Conservation (phyloP, 306 rosid genomes). For the Abrus pulchellus region DNA sequence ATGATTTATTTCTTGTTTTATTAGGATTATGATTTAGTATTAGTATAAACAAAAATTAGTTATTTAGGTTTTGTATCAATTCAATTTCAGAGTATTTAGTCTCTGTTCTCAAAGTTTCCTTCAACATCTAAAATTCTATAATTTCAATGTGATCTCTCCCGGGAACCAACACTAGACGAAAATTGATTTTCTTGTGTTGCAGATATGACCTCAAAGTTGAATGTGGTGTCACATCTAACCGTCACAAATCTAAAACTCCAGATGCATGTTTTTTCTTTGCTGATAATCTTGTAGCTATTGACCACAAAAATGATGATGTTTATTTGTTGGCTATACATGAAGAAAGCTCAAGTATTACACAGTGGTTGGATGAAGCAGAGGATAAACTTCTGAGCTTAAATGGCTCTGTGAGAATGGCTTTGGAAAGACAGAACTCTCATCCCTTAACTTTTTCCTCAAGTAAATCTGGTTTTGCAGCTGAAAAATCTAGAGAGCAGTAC, state of each 20-base stretch:
- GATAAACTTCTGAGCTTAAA: conserved; percentile 72
- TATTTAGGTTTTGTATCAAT: neutral
- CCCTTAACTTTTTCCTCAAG: conserved; percentile 45
- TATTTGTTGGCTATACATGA: conserved; percentile 77
- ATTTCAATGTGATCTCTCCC: conserved; percentile 15
- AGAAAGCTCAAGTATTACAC: conserved; percentile 53
- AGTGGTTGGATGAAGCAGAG: conserved; percentile 82
- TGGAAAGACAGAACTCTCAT: conserved; percentile 48
- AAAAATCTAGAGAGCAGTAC: conserved; percentile 79
- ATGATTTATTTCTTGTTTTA: neutral
- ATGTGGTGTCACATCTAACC: conserved; percentile 73
- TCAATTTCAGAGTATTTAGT: too few species aligned
- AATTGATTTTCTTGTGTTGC: conserved; percentile 54
- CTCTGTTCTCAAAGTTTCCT: neutral
- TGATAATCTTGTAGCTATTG: conserved; percentile 82
- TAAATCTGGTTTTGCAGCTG: conserved; percentile 66
- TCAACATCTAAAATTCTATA: neutral
- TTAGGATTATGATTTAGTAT: conserved; percentile 6
- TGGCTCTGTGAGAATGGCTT: conserved; percentile 50
- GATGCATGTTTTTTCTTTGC: conserved; percentile 98
- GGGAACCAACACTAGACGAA: conserved; percentile 33
- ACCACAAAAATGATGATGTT: conserved; percentile 86
- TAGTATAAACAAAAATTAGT: neutral
- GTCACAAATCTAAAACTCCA: conserved; percentile 84
- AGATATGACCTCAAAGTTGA: conserved; percentile 95